Evolutionary conservation across 225 moss, liverwort and hornwort species (phyloP).

Genomic region (Takakia lepidozioides): DNA sequence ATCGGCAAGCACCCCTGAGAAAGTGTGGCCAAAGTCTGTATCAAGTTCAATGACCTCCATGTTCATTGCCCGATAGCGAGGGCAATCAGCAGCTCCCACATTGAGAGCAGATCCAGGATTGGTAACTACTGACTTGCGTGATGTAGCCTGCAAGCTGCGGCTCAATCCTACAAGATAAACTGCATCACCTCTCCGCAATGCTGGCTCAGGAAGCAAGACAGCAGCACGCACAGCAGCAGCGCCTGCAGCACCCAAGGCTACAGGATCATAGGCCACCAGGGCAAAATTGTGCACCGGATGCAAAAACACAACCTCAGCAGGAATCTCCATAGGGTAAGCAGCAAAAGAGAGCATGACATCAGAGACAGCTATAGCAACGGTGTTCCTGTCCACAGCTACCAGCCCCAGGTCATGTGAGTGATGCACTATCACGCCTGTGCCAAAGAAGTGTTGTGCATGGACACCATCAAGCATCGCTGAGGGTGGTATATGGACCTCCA

Average conservation of each 20-base stretch:
- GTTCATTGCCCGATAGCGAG: slow-evolving; percentile 80
- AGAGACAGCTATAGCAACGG: slow-evolving; percentile 71
- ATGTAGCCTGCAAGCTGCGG: slow-evolving; percentile 71
- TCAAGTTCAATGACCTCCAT: slow-evolving; percentile 92
- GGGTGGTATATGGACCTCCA: slow-evolving; percentile 91
- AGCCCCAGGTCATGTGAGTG: slow-evolving; percentile 68
- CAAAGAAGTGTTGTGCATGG: slow-evolving; percentile 71
- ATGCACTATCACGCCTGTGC: slow-evolving; percentile 80
- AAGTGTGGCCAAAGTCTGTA: slow-evolving; percentile 74
- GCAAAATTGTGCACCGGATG: slow-evolving; percentile 86
- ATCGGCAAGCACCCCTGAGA: slow-evolving; percentile 77
- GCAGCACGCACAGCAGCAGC: slow-evolving; percentile 54
- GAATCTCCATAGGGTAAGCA: slow-evolving; percentile 82
- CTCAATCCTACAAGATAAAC: slow-evolving; percentile 75
- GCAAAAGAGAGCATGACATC: slow-evolving; percentile 84
- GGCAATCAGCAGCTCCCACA: slow-evolving; percentile 71
- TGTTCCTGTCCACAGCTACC: slow-evolving; percentile 83
- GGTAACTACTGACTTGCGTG: slow-evolving; percentile 75
- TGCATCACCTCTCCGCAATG: slow-evolving; percentile 60
- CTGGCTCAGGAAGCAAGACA: slow-evolving; percentile 41
- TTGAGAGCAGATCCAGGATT: slow-evolving; percentile 60
- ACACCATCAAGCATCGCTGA: slow-evolving; percentile 84
- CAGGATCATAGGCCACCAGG: slow-evolving; percentile 72
- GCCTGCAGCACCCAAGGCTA: slow-evolving; percentile 49
- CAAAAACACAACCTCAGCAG: slow-evolving; percentile 73